Percentiles rank a stretch among this genome's conserved stretches.
Evolutionary conservation across 176 grass and related monocot genomes (phyloP).

Genomic region (Ensete ventricosum): DNA sequence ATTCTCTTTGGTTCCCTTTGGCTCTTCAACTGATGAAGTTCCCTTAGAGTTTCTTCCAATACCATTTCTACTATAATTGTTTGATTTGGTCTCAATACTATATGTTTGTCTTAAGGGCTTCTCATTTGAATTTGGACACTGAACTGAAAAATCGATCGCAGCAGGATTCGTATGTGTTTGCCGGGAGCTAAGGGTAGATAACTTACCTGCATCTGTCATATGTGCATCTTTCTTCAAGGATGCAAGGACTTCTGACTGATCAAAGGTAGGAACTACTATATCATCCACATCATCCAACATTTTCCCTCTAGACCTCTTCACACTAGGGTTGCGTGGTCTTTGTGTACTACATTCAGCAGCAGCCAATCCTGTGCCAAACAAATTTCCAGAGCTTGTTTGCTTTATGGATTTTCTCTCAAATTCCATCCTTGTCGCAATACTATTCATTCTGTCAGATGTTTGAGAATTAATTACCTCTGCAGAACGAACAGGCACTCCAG

Average conservation of each 20-base stretch:
- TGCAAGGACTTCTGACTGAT: slow-evolving; percentile 13
- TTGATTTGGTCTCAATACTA: slow-evolving; percentile 19
- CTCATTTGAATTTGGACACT: slow-evolving; percentile 18
- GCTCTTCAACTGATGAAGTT: background rate
- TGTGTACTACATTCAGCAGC: slow-evolving; percentile 30
- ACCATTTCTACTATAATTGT: slow-evolving; percentile 2
- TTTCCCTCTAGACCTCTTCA: slow-evolving; percentile 26
- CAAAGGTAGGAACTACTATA: slow-evolving; percentile 53
- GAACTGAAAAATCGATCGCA: slow-evolving; percentile 19
- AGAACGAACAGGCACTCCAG: slow-evolving; percentile 23
- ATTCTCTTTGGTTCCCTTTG: background rate
- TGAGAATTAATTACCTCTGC: slow-evolving; percentile 31
- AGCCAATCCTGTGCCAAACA: slow-evolving; percentile 19
- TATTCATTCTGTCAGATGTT: slow-evolving; percentile 25
- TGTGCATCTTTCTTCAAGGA: background rate
- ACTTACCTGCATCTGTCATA: slow-evolving; percentile 1
- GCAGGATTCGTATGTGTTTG: slow-evolving; percentile 15
- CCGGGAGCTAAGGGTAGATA: slow-evolving; percentile 3
- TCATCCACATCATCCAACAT: slow-evolving; percentile 49
- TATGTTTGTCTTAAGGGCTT: slow-evolving; percentile 21
- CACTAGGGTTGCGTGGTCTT: slow-evolving; percentile 18
- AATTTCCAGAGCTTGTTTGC: background rate
- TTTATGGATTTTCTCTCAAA: slow-evolving; percentile 11
- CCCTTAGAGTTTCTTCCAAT: background rate
- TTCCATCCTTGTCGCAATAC: slow-evolving; percentile 4